Evolutionary conservation across 1,284 basidiomycete genomes (phyloP).

Genomic region (Sporisorium iseilematis-ciliati): DNA sequence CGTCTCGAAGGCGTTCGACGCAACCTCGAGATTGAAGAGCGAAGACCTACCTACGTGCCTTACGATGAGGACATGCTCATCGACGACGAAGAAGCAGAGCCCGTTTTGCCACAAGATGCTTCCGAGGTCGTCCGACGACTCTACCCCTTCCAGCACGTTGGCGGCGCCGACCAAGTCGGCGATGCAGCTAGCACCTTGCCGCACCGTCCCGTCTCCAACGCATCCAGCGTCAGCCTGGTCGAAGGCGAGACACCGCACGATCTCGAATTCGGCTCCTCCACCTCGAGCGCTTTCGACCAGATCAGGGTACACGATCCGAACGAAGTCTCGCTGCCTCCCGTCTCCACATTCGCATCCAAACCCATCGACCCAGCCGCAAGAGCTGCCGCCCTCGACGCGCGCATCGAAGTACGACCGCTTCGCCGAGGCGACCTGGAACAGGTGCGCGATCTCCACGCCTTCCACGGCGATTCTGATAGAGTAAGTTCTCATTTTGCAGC

Average conservation of each 20-base stretch:
- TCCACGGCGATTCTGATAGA: constrained; percentile 63
- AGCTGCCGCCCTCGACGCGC: constrained; percentile 59
- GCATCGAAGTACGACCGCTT: constrained; percentile 57
- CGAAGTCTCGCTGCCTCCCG: constrained; percentile 25
- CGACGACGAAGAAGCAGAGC: constrained; percentile 30
- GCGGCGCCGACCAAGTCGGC: neutral
- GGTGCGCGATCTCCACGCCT: constrained; percentile 63
- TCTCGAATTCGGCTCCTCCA: constrained; percentile 37
- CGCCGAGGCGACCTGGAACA: constrained; percentile 62
- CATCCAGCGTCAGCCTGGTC: constrained; percentile 46
- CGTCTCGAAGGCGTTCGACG: constrained; percentile 57
- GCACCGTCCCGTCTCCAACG: constrained; percentile 52
- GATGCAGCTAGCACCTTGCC: constrained; percentile 18
- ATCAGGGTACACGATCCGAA: constrained; percentile 31
- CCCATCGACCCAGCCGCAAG: constrained; percentile 47
- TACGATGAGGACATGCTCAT: constrained; percentile 51
- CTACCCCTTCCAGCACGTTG: constrained; percentile 39
- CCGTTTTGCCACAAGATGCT: constrained; percentile 22
- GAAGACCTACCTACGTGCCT: constrained; percentile 44
- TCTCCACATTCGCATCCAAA: constrained; percentile 14
- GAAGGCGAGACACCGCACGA: constrained; percentile 53
- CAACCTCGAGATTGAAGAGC: constrained; percentile 60
- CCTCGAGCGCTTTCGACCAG: constrained; percentile 14
- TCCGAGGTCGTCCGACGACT: constrained; percentile 32
- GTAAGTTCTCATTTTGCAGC: constrained; percentile 48